phyloP scores from a whole-genome alignment of 1,139 yeast genomes.

The Taiozyma onychis region DNA sequence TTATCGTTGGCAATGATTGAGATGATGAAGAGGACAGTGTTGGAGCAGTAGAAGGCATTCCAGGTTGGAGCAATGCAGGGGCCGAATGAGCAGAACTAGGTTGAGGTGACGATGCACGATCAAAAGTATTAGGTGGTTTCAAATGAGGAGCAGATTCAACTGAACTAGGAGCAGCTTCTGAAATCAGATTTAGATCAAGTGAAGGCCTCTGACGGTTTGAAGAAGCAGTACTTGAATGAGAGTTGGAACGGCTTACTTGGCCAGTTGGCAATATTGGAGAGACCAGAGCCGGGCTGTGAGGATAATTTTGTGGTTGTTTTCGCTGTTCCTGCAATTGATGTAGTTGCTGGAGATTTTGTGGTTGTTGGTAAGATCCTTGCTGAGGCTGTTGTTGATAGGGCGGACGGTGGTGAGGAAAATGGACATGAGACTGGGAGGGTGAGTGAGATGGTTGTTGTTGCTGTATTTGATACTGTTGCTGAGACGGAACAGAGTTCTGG shows the following conservation, averaged over 20 bases:
- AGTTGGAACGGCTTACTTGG: background rate
- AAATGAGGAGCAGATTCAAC: background rate
- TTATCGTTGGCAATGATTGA: background rate
- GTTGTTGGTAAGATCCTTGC: background rate
- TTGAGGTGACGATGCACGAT: background rate
- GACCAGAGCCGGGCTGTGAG: background rate
- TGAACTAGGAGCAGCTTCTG: background rate
- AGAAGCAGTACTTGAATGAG: background rate
- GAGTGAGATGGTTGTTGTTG: background rate
- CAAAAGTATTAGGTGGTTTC: background rate
- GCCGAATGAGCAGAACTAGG: background rate
- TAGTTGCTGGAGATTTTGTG: background rate
- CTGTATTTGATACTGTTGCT: constrained; percentile 1
- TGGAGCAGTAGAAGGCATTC: background rate
- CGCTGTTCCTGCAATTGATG: background rate
- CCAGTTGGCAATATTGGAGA: background rate
- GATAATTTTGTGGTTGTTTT: background rate
- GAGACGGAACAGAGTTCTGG: background rate
- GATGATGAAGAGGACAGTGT: background rate
- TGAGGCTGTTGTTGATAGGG: background rate
- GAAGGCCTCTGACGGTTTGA: background rate
- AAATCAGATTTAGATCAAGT: background rate
- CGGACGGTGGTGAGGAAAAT: background rate
- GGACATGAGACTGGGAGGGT: background rate
- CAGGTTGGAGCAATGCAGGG: background rate